phyloP scores from a whole-genome alignment of 1,284 basidiomycete genomes.

The Naganishia albida region DNA sequence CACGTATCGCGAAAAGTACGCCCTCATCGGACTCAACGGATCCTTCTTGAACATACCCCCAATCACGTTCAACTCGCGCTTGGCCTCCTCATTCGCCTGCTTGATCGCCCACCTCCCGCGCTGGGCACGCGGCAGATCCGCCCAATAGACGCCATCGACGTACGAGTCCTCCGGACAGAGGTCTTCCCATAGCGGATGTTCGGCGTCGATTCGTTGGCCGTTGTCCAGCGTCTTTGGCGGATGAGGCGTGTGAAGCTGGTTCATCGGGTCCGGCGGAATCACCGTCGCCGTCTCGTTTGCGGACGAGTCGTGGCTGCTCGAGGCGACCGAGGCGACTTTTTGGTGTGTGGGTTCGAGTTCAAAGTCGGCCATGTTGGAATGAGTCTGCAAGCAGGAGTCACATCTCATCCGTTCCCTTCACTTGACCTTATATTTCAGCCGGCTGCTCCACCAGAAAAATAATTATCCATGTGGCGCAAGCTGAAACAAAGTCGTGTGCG shows the following conservation, averaged over 20 bases:
- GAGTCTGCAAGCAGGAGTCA: background rate
- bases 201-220: slow-evolving; percentile 30
- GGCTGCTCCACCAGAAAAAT: background rate
- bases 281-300: slow-evolving; percentile 20
- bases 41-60: slow-evolving; percentile 59
- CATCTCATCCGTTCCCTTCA: background rate
- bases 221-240: slow-evolving; percentile 23
- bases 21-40: slow-evolving; percentile 53
- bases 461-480: background rate
- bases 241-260: slow-evolving; percentile 26
- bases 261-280: slow-evolving; percentile 18
- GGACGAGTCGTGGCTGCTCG: slow-evolving; percentile 11
- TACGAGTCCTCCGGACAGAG: slow-evolving; percentile 51
- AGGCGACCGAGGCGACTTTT: slow-evolving; percentile 4
- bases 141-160: slow-evolving; percentile 51
- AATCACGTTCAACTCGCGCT: slow-evolving; percentile 55
- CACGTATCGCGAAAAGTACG: slow-evolving; percentile 58
- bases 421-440: background rate
- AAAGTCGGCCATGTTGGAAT: slow-evolving; percentile 10
- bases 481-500: slow-evolving; percentile 15
- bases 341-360: background rate
- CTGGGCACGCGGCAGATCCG: slow-evolving; percentile 47
- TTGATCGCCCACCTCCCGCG: slow-evolving; percentile 54
- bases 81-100: slow-evolving; percentile 55
- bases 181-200: slow-evolving; percentile 51